Conservation (phyloP, 1,284 basidiomycete genomes). For the Rhizoctonia solani region DNA sequence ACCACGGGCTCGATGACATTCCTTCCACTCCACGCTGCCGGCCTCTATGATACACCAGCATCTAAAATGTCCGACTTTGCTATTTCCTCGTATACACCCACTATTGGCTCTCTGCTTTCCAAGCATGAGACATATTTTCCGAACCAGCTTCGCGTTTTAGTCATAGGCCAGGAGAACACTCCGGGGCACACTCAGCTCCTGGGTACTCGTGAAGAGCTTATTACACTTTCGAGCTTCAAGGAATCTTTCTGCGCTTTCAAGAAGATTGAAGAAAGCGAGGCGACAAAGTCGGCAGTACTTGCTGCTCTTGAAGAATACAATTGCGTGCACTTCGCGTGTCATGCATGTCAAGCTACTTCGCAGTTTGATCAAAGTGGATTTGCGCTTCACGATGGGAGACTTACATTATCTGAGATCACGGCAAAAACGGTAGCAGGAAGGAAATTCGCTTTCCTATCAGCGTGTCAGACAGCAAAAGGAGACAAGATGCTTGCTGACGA, state of each 20-base stretch:
- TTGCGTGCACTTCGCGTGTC: slow-evolving; percentile 32
- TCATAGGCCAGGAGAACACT: slow-evolving; percentile 9
- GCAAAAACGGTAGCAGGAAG: background rate
- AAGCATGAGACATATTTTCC: background rate
- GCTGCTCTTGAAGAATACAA: background rate
- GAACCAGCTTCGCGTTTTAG: background rate
- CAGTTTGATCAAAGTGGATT: slow-evolving; percentile 13
- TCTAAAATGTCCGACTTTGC: background rate
- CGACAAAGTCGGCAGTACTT: background rate
- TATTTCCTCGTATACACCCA: slow-evolving; percentile 19
- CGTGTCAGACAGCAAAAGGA: slow-evolving; percentile 27
- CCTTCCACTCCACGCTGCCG: slow-evolving; percentile 25
- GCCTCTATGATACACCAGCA: background rate
- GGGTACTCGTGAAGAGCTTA: background rate
- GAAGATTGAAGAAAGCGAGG: background rate
- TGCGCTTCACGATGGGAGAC: slow-evolving; percentile 2
- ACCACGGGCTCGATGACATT: slow-evolving; percentile 6
- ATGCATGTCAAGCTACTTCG: background rate
- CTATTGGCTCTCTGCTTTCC: background rate
- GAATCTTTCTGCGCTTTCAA: background rate
- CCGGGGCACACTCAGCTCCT: background rate
- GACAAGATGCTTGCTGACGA: slow-evolving; percentile 12
- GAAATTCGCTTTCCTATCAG: slow-evolving; percentile 29
- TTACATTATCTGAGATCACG: slow-evolving; percentile 11
- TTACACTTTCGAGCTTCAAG: background rate